A percentile compares a stretch with the other conserved stretches of the same genome.
Conservation (phyloP, 768 basidiomycete species). For the Phanerochaete carnosa region DNA sequence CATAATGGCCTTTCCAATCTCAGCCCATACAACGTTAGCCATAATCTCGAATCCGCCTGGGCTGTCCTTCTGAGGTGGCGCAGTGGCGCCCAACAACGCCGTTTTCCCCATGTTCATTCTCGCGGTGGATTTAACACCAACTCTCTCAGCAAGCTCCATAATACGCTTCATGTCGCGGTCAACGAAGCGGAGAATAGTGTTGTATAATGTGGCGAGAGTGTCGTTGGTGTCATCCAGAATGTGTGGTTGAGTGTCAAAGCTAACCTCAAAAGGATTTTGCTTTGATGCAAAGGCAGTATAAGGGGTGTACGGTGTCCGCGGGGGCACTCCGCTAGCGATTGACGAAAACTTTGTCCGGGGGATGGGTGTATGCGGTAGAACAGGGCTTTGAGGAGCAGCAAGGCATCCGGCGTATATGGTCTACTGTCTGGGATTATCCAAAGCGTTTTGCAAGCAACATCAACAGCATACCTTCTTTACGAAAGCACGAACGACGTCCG, state of each 20-base stretch:
- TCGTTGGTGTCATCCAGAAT: slow-evolving; percentile 66
- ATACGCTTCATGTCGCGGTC: slow-evolving; percentile 71
- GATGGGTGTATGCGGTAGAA: slow-evolving; percentile 76
- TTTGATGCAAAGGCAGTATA: slow-evolving; percentile 45
- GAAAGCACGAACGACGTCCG: slow-evolving; percentile 69
- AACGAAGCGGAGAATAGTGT: slow-evolving; percentile 76
- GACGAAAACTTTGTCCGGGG: slow-evolving; percentile 25
- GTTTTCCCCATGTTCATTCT: background rate
- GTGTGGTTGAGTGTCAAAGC: slow-evolving; percentile 26
- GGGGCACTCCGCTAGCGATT: slow-evolving; percentile 46
- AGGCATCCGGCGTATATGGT: slow-evolving; percentile 73
- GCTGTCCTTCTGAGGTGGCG: background rate
- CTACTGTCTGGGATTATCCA: slow-evolving; percentile 33
- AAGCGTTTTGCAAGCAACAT: background rate
- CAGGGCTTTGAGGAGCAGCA: slow-evolving; percentile 65
- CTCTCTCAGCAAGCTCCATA: slow-evolving; percentile 74
- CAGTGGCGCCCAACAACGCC: background rate
- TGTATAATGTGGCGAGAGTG: slow-evolving; percentile 74
- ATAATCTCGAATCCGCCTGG: slow-evolving; percentile 66
- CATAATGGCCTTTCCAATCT: slow-evolving; percentile 76
- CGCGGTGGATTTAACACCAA: slow-evolving; percentile 43
- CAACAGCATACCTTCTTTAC: slow-evolving; percentile 63
- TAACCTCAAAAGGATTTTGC: slow-evolving; percentile 35
- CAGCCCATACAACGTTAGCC: slow-evolving; percentile 86
- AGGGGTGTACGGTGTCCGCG: slow-evolving; percentile 53